These are phyloP conservation scores for Paracoccidioides brasiliensis DNA, from an alignment of 2,329 filamentous ascomycete genomes.

Conservation along the genomic window DNA sequence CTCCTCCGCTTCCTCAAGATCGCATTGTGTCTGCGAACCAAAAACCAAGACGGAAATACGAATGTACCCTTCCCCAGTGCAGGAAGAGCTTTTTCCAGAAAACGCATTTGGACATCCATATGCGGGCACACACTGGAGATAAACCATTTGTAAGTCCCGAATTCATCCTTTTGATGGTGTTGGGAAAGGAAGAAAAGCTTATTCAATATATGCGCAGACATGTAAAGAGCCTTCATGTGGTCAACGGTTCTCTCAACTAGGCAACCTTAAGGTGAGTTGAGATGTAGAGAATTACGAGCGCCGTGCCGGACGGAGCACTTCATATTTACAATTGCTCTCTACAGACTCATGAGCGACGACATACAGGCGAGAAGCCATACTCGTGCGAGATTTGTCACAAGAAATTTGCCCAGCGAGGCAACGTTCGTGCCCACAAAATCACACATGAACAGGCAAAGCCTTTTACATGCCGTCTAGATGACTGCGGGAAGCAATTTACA, in stretches of 20 bases:
- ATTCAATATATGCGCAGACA: conserved; percentile 27
- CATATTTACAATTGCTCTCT: conserved; percentile 4
- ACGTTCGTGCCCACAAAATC: conserved; percentile 70
- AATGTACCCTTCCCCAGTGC: conserved; percentile 62
- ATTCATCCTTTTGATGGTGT: not conserved
- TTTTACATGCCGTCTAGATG: conserved; percentile 67
- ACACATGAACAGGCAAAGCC: conserved; percentile 67
- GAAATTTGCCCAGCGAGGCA: conserved; percentile 72
- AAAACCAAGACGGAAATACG: conserved; percentile 48
- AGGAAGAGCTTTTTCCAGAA: conserved; percentile 78
- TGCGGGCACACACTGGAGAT: conserved; percentile 72
- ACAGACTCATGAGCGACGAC: conserved; percentile 72
- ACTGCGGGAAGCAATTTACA: conserved; percentile 78
- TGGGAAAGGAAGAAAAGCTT: not conserved
- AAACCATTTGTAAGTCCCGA: conserved; percentile 68
- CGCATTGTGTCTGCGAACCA: conserved; percentile 23
- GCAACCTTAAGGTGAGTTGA: conserved; percentile 64
- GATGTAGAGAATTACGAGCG: not conserved
- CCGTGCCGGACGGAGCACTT: not conserved
- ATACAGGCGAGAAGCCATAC: conserved; percentile 79
- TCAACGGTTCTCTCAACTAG: conserved; percentile 74
- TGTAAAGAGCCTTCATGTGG: conserved; percentile 63
- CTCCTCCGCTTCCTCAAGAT: conserved; percentile 21
- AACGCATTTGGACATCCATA: conserved; percentile 85
- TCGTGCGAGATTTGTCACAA: conserved; percentile 68